Conservation (phyloP, 176 grass and related monocot genomes). For the Avena atlantica region DNA sequence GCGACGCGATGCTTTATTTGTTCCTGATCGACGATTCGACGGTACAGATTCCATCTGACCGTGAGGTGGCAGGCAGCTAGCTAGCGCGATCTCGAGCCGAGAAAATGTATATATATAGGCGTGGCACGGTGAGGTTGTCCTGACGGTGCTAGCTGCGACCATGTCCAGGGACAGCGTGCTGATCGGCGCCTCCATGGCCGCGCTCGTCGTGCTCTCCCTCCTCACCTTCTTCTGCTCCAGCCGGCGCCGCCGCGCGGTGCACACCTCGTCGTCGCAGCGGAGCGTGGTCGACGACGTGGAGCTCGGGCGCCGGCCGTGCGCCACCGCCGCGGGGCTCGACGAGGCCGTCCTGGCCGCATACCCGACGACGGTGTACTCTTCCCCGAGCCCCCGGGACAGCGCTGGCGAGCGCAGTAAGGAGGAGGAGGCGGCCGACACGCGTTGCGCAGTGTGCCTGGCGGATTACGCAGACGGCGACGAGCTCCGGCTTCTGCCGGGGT, state of each 20-base stretch:
- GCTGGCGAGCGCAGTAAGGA: no score
- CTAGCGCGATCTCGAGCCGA: not conserved
- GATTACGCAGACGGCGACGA: slow-evolving; percentile 51
- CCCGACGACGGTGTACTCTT: no score
- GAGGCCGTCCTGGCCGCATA: no score
- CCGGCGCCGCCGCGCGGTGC: not conserved
- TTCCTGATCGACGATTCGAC: no score
- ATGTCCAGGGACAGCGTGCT: slow-evolving; percentile 23
- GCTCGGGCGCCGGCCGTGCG: not conserved
- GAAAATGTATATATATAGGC: not conserved
- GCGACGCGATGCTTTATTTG: no score
- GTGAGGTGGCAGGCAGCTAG: not conserved
- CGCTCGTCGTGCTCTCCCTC: slow-evolving; percentile 9
- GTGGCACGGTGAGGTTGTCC: not conserved
- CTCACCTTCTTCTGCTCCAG: slow-evolving; percentile 5
- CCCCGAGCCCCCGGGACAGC: no score
- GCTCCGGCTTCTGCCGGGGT: slow-evolving; percentile 53
- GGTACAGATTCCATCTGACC: not conserved
- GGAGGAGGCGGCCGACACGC: not conserved
- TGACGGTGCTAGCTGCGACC: not conserved
- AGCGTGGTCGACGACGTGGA: not conserved
- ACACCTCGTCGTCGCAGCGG: not conserved
- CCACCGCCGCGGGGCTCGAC: not conserved
- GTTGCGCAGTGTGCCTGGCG: slow-evolving; percentile 56
- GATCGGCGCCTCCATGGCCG: slow-evolving; percentile 13